Evolutionary conservation across 2,329 filamentous ascomycete species (phyloP).

Genomic region (Cordyceps javanica): DNA sequence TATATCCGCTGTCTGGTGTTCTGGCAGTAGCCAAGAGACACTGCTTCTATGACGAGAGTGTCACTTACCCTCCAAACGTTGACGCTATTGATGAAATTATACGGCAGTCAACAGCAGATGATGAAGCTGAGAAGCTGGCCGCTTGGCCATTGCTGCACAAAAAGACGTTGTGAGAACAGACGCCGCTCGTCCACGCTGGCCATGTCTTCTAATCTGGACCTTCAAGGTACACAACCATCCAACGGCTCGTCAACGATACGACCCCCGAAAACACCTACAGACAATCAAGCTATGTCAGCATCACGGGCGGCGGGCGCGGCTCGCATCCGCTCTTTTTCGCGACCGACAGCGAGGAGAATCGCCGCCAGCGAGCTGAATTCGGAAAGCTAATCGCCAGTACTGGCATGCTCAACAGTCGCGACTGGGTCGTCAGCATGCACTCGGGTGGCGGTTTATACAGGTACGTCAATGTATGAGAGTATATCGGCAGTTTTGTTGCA

Average conservation of each 20-base stretch:
- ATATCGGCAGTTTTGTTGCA: too few species aligned
- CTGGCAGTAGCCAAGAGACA: conserved; percentile 29
- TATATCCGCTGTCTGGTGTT: conserved; percentile 24
- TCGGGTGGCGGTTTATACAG: conserved; percentile 28
- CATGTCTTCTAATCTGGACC: background rate
- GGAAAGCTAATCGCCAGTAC: conserved; percentile 26
- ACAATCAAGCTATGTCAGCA: conserved; percentile 30
- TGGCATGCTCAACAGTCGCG: conserved; percentile 26
- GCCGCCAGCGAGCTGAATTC: conserved; percentile 29
- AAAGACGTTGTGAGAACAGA: conserved; percentile 18
- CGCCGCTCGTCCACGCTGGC: background rate
- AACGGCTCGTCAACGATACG: conserved; percentile 29
- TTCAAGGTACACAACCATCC: conserved; percentile 29
- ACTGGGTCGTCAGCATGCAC: conserved; percentile 36
- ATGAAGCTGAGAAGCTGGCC: background rate
- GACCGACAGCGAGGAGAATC: conserved; percentile 34
- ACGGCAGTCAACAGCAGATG: conserved; percentile 4
- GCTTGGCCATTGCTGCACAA: conserved; percentile 19
- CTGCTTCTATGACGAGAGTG: conserved; percentile 26
- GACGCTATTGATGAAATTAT: background rate
- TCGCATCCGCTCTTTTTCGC: conserved; percentile 32
- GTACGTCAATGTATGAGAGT: too few species aligned
- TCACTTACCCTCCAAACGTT: conserved; percentile 25
- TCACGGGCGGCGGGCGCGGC: conserved; percentile 33
- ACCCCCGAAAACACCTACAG: conserved; percentile 31